Evolutionary conservation across 176 grass and related monocot species (phyloP).

Genomic region (Tuctoria greenei): DNA sequence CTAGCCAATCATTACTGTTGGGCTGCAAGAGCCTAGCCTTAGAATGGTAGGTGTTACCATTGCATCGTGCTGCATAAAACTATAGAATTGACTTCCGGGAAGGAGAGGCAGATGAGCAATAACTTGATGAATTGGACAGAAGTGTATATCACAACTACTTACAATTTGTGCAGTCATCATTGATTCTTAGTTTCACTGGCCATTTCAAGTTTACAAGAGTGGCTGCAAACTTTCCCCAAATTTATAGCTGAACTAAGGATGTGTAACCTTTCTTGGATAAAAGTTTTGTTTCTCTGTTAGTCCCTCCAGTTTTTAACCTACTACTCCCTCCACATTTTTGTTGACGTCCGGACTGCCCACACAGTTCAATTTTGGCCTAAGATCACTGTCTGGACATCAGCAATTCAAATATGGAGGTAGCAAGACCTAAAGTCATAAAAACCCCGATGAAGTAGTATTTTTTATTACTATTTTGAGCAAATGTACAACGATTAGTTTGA

Average conservation of each 20-base stretch:
- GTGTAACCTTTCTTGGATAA: background rate
- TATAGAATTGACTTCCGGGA: background rate
- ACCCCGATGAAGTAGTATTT: background rate
- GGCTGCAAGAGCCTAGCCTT: background rate
- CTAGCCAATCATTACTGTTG: background rate
- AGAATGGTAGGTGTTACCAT: background rate
- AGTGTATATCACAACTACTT: background rate
- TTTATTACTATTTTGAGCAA: background rate
- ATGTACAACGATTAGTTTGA: background rate
- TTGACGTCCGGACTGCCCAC: too few relatives aligned
- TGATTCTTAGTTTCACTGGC: background rate
- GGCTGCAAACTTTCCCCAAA: background rate
- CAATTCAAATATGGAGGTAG: background rate
- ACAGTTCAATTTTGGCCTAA: too few relatives aligned
- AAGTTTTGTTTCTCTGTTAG: background rate
- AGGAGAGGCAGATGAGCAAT: background rate
- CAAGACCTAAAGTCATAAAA: background rate
- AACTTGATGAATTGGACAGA: background rate
- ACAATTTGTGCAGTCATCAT: background rate
- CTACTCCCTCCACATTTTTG: too few relatives aligned
- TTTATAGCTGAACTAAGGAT: background rate
- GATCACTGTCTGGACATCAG: too few relatives aligned
- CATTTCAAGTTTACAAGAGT: background rate
- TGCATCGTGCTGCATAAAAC: background rate
- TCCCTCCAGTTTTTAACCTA: background rate